phyloP scores from a whole-genome alignment of 352 stramenopile species.

The Phytophthora citricola region DNA sequence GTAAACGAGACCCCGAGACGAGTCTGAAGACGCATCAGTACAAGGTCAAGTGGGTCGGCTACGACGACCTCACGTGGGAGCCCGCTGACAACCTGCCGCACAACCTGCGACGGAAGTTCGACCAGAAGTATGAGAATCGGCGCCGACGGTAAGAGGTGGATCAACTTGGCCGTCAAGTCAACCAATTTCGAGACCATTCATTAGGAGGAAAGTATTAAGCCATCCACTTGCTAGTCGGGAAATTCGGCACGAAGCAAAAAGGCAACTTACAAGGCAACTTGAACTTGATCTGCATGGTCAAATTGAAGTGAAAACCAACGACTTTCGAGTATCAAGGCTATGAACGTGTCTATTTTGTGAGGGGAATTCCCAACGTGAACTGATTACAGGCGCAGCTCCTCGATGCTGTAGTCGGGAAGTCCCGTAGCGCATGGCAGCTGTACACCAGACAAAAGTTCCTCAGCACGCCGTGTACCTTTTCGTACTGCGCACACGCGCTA shows the following conservation, averaged over 20 bases:
- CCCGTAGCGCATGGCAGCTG: constrained; percentile 65
- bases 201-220: neutral
- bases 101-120: constrained; percentile 82
- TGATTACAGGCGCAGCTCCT: constrained; percentile 72
- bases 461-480: constrained; percentile 75
- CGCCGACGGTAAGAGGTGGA: constrained; percentile 2
- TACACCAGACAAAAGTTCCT: constrained; percentile 83
- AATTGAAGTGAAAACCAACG: constrained; percentile 15
- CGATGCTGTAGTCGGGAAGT: constrained; percentile 82
- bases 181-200: neutral
- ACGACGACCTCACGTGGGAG: constrained; percentile 84
- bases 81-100: constrained; percentile 78
- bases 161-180: neutral
- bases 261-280: neutral
- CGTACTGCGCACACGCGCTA: constrained; percentile 60
- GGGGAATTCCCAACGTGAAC: neutral
- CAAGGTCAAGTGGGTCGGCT: constrained; percentile 88
- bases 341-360: constrained; percentile 37
- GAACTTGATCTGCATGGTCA: constrained; percentile 7
- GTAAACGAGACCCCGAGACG: constrained; percentile 67
- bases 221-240: neutral
- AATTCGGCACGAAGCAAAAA: too few relatives aligned
- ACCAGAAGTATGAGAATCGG: constrained; percentile 71
- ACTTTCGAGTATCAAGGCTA: constrained; percentile 3
- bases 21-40: constrained; percentile 81